Evolutionary conservation across 148 eudicot genomes (phyloP).

Genomic region (Nepenthes mirabilis): DNA sequence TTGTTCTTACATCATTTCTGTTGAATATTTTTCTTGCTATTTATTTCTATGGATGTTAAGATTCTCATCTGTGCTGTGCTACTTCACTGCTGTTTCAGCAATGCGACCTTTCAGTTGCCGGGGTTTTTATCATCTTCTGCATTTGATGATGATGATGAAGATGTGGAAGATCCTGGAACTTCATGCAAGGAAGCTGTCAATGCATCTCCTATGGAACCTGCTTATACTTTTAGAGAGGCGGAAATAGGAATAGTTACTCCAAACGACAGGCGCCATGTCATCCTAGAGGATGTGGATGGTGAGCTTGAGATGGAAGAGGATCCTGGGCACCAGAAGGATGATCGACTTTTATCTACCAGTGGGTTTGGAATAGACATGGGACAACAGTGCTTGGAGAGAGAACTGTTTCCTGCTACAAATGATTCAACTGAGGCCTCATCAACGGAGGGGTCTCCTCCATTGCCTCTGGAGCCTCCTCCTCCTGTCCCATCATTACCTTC

Average conservation of each 20-base stretch:
- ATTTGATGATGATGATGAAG: slow-evolving; percentile 78
- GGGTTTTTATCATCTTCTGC: slow-evolving; percentile 56
- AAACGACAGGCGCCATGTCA: slow-evolving; percentile 61
- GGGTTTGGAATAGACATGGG: slow-evolving; percentile 17
- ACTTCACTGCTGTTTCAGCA: slow-evolving; percentile 35
- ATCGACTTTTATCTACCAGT: slow-evolving; percentile 15
- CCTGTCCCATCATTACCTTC: slow-evolving; percentile 72
- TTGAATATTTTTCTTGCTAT: neutral
- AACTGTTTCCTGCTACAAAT: slow-evolving; percentile 14
- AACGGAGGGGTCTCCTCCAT: slow-evolving; percentile 67
- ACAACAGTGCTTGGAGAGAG: slow-evolving; percentile 18
- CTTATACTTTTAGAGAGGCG: slow-evolving; percentile 15
- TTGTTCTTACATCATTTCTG: neutral
- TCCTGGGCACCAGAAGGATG: slow-evolving; percentile 59
- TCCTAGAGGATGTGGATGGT: slow-evolving; percentile 93
- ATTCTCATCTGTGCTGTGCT: neutral
- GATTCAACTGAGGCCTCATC: slow-evolving; percentile 21
- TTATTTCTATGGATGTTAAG: no score
- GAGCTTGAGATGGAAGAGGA: slow-evolving; percentile 99
- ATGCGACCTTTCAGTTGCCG: slow-evolving; percentile 79
- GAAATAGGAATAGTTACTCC: slow-evolving; percentile 40
- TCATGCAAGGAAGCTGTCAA: slow-evolving; percentile 20
- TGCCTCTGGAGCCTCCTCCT: slow-evolving; percentile 71
- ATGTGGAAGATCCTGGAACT: slow-evolving; percentile 35
- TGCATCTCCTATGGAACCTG: slow-evolving; percentile 25